Evolutionary conservation across 2,329 filamentous ascomycete species (phyloP).

Genomic region (Penicillium sp.): DNA sequence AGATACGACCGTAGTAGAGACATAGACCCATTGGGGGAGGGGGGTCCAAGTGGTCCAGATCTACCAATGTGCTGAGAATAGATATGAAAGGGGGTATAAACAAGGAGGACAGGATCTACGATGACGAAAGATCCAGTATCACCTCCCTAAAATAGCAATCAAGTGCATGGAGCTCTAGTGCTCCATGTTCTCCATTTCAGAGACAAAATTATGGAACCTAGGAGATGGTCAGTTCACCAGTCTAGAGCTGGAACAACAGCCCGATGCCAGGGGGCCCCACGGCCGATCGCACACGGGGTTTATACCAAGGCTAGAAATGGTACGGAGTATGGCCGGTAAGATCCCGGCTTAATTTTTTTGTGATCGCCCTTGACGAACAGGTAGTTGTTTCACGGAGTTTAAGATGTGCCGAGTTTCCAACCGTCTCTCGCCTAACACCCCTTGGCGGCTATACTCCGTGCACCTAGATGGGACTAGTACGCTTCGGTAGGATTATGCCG

Average conservation of each 20-base stretch:
- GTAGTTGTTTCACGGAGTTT: conserved; percentile 22
- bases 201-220: background rate
- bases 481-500: background rate
- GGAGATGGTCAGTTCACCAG: conserved; percentile 1
- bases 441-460: background rate
- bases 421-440: background rate
- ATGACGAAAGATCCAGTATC: conserved; percentile 1
- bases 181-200: background rate
- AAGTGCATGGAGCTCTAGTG: background rate
- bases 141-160: conserved; percentile 11
- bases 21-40: too few relatives aligned
- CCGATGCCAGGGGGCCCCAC: conserved; percentile 7
- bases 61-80: background rate
- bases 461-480: background rate
- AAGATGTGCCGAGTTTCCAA: conserved; percentile 3
- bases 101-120: conserved; percentile 2
- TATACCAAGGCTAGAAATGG: conserved; percentile 15
- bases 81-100: background rate
- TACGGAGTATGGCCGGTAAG: background rate
- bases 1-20: conserved; percentile 1
- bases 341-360: conserved; percentile 1
- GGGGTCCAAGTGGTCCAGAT: background rate
- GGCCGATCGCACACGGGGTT: conserved; percentile 21
- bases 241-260: background rate
- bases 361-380: conserved; percentile 12